phyloP scores from a whole-genome alignment of 805 yeast species.

The Teunomyces tritomae region DNA sequence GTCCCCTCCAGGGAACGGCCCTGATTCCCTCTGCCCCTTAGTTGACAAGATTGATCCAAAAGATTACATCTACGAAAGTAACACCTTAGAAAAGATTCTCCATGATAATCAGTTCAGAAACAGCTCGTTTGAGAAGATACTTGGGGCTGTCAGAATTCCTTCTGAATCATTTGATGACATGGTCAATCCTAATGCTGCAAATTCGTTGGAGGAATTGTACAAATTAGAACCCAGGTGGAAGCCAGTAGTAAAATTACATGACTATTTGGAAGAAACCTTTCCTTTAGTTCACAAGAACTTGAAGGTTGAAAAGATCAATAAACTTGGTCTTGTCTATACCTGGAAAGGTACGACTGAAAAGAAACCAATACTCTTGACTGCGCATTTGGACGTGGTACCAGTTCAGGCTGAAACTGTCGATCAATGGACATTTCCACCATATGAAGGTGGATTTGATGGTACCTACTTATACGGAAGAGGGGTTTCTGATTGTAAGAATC shows the following conservation, averaged over 20 bases:
- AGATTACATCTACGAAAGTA: conserved; percentile 16
- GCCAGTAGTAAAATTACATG: conserved; percentile 24
- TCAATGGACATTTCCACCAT: conserved; percentile 40
- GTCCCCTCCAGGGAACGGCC: conserved; percentile 6
- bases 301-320: conserved; percentile 33
- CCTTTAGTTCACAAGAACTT: conserved; percentile 33
- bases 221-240: conserved; percentile 15
- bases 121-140: conserved; percentile 20
- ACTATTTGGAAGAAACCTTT: conserved; percentile 28
- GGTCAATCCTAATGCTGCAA: conserved; percentile 24
- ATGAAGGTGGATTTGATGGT: conserved; percentile 34
- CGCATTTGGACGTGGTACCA: conserved; percentile 44
- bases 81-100: conserved; percentile 23
- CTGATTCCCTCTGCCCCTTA: conserved; percentile 36
- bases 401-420: conserved; percentile 36
- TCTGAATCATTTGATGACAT: conserved; percentile 32
- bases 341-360: conserved; percentile 34
- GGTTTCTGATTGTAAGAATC: conserved; percentile 38
- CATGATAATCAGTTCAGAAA: conserved; percentile 23
- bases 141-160: conserved; percentile 29
- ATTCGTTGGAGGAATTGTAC: conserved; percentile 24
- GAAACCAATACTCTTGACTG: conserved; percentile 37
- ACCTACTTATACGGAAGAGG: conserved; percentile 36
- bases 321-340: conserved; percentile 35
- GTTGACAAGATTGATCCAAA: conserved; percentile 31